Percentiles rank a stretch among this genome's conserved stretches.
Evolutionary conservation across 768 basidiomycete genomes (phyloP).

Genomic region (Auricularia heimuer): DNA sequence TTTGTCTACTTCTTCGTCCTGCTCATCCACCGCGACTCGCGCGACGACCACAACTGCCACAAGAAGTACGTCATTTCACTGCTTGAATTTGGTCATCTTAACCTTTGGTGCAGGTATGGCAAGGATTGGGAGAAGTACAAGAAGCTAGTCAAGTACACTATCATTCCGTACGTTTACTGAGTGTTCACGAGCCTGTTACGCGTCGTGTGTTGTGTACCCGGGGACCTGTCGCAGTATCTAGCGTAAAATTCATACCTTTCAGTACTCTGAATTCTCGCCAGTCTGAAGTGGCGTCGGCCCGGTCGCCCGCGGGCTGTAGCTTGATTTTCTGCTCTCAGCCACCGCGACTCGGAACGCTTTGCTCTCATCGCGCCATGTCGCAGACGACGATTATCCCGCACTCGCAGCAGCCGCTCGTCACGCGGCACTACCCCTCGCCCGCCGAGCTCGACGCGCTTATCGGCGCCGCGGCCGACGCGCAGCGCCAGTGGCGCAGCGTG

Average conservation of each 20-base stretch:
- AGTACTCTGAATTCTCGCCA: no score
- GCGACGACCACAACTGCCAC: conserved; percentile 88
- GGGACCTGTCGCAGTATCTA: no score
- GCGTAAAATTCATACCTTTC: no score
- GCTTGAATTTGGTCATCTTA: not conserved
- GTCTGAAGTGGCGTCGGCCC: no score
- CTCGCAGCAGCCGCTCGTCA: conserved; percentile 58
- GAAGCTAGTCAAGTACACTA: conserved; percentile 73
- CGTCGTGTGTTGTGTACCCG: no score
- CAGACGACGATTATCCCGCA: conserved; percentile 86
- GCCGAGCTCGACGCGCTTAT: conserved; percentile 55
- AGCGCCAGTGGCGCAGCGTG: conserved; percentile 60
- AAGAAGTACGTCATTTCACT: conserved; percentile 52
- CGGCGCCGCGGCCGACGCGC: conserved; percentile 48
- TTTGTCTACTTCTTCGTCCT: conserved; percentile 80
- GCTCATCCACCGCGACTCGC: conserved; percentile 77
- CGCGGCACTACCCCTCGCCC: conserved; percentile 52
- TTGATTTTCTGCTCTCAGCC: no score
- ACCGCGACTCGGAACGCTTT: no score
- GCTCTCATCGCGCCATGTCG: not conserved
- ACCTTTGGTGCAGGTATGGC: conserved; percentile 54
- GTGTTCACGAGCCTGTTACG: not conserved
- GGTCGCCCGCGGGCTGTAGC: no score
- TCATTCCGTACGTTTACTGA: conserved; percentile 77
- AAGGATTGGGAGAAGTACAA: conserved; percentile 91